These are phyloP conservation scores for Hypoxylon subgilvum DNA, from an alignment of 495 filamentous ascomycete species.

Conservation along the genomic window DNA sequence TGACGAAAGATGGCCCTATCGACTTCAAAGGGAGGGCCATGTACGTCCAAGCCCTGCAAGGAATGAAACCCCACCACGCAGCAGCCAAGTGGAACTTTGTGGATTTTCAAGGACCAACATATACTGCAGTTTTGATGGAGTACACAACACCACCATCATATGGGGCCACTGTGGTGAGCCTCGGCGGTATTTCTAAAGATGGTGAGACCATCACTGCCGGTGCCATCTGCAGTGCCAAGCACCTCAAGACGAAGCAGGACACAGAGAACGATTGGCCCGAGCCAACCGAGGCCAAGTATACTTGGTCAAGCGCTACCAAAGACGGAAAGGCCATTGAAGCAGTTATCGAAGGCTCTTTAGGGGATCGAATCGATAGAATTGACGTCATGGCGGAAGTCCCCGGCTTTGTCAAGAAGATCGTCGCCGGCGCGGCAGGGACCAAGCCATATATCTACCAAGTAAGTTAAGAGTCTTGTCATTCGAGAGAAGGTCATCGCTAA, in stretches of 20 bases:
- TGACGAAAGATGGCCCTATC: conserved; percentile 80
- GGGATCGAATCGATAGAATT: conserved; percentile 77
- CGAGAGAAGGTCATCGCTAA: conserved; percentile 7
- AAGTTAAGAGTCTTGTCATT: conserved; percentile 24
- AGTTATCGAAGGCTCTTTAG: conserved; percentile 69
- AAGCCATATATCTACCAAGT: conserved; percentile 98
- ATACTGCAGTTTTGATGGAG: conserved; percentile 93
- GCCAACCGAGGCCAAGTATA: conserved; percentile 74
- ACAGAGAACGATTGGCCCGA: conserved; percentile 86
- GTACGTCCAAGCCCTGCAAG: conserved; percentile 84
- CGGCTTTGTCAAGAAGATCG: conserved; percentile 91
- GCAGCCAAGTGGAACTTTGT: conserved; percentile 92
- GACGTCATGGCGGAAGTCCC: conserved; percentile 98
- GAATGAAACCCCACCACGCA: conserved; percentile 98
- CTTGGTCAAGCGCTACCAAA: conserved; percentile 78
- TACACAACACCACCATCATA: conserved; percentile 95
- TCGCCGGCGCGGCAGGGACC: conserved; percentile 83
- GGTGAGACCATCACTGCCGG: conserved; percentile 80
- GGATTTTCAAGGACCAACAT: conserved; percentile 85
- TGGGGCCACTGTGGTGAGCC: conserved; percentile 82
- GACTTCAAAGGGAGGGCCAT: conserved; percentile 80
- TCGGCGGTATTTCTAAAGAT: conserved; percentile 81
- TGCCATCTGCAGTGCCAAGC: conserved; percentile 63
- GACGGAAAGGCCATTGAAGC: conserved; percentile 76
- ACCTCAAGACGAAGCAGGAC: conserved; percentile 72